Evolutionary conservation across 176 grass and related monocot genomes (phyloP).

Genomic region (Zoysia pacifica): DNA sequence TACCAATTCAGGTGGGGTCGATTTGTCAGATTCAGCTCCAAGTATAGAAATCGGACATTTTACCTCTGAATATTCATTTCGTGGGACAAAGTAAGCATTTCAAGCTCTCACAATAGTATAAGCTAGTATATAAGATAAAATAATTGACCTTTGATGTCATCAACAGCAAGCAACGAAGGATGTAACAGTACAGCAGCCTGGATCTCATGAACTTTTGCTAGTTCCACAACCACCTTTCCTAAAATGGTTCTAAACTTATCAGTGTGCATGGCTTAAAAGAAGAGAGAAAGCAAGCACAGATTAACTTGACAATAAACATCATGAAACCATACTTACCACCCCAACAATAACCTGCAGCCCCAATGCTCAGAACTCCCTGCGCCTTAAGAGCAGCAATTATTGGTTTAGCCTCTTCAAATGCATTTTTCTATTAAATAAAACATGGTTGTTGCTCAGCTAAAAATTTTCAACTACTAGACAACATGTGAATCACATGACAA

Average conservation of each 20-base stretch:
- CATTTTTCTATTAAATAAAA: conserved; percentile 32
- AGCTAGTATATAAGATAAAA: not conserved
- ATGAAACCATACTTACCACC: conserved; percentile 52
- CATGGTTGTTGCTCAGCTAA: not conserved
- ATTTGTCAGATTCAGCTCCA: conserved; percentile 62
- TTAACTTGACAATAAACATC: not conserved
- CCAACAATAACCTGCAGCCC: conserved; percentile 89
- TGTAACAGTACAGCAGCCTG: conserved; percentile 67
- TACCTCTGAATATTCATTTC: conserved; percentile 45
- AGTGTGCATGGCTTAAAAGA: not conserved
- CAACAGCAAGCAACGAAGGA: conserved; percentile 59
- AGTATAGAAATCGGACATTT: conserved; percentile 71
- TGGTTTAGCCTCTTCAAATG: conserved; percentile 73
- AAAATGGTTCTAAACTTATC: not conserved
- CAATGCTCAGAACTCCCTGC: conserved; percentile 53
- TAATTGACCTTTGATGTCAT: conserved; percentile 66
- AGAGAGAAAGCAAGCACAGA: not conserved
- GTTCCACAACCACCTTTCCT: conserved; percentile 70
- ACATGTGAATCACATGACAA: not conserved
- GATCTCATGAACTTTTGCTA: conserved; percentile 63
- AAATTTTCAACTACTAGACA: too few species aligned
- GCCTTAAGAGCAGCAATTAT: conserved; percentile 72
- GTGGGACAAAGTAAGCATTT: conserved; percentile 5
- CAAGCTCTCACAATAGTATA: conserved; percentile 5
- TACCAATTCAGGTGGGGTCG: conserved; percentile 51